Evolutionary conservation across 1,284 basidiomycete species (phyloP), one percentile per base, ranked within the genome.

Genomic region (Ustilago lituana): DNA sequence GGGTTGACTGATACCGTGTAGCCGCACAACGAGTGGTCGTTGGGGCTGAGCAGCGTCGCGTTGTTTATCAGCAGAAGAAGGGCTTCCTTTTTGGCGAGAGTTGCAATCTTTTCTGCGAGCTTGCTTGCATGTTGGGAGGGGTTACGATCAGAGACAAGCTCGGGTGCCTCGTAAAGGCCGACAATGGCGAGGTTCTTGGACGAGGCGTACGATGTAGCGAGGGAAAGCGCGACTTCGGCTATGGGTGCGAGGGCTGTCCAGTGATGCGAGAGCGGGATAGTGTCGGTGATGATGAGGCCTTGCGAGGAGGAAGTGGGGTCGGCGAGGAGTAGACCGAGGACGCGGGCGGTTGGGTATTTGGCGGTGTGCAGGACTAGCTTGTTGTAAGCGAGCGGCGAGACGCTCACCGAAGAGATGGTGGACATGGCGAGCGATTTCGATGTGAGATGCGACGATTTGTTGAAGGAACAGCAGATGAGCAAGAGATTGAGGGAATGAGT

Each of bases 201-300:
- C 8, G 59, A 47, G 10, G 59, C 63, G 26, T 63, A 60, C 1
- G 58, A 36, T 8, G 54, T 48, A 5, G 67, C 56, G 8, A 72
- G 56, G 2, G 64, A 52, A 1, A 72, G 50, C 0, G 58, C 69
- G 3, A 52, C 69, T 35, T 72, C 69, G 3, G 64, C 64, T 40
- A 67, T 63, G 7, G 69, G 64, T 3, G 60, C 49, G 17, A 72
- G 59, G 1, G 54, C 31, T 4, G 63, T 72, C 69, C 69, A 72
- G 56, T 72, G 69, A 37, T 72, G 69, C 24, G 57, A 63, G 22
- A 72, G 64, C 5, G 69, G 69, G 27, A 72, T 46, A 10, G 51
- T 39, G 40, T 63, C 55, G 22, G 32, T 32, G 22, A 72, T 56
- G 24, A 22, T 49, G 19, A 56, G 11, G 5, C 12, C 26, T 19